A percentile compares a stretch with the other conserved stretches of the same genome.
These are phyloP conservation scores for Mallotus japonicus DNA, from an alignment of 441 rosid genomes.

Conservation along the genomic window DNA sequence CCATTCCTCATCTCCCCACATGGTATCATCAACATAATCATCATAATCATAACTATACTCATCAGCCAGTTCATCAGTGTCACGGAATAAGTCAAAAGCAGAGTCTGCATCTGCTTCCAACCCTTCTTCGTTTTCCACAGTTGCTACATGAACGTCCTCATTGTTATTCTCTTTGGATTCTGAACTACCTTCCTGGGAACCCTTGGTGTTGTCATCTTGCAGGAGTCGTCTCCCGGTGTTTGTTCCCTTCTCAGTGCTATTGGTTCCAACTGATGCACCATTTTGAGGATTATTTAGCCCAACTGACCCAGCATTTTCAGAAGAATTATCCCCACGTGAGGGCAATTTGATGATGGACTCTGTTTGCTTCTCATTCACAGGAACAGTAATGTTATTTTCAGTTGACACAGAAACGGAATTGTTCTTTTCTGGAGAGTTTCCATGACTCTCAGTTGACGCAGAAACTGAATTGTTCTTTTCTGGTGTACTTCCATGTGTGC, in stretches of 20 bases:
- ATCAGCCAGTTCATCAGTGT: slow-evolving; percentile 84
- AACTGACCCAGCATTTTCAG: slow-evolving; percentile 7
- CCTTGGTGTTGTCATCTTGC: slow-evolving; percentile 57
- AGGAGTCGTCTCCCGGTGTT: slow-evolving; percentile 71
- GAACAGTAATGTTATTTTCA: slow-evolving; percentile 37
- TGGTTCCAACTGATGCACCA: slow-evolving; percentile 24
- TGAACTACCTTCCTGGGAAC: slow-evolving; percentile 45
- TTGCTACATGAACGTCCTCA: slow-evolving; percentile 53
- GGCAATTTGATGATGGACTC: slow-evolving; percentile 11
- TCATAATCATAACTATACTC: slow-evolving; percentile 93
- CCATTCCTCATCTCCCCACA: slow-evolving; percentile 99
- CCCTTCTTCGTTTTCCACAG: slow-evolving; percentile 82
- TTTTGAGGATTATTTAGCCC: slow-evolving; percentile 35
- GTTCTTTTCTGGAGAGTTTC: slow-evolving; percentile 45
- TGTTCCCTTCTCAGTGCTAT: slow-evolving; percentile 42
- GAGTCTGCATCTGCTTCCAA: slow-evolving; percentile 92
- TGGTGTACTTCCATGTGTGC: slow-evolving; percentile 40
- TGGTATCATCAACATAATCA: slow-evolving; percentile 77
- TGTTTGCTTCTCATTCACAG: slow-evolving; percentile 39
- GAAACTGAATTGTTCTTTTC: slow-evolving; percentile 41
- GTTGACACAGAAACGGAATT: slow-evolving; percentile 33
- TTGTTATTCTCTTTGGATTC: slow-evolving; percentile 38
- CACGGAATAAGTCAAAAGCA: slow-evolving; percentile 91
- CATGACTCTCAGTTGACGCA: slow-evolving; percentile 36
- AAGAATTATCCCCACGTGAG: slow-evolving; percentile 4